These are phyloP conservation scores for Pleurotus salmoneostramineus DNA, from an alignment of 768 basidiomycete genomes.

Conservation along the genomic window DNA sequence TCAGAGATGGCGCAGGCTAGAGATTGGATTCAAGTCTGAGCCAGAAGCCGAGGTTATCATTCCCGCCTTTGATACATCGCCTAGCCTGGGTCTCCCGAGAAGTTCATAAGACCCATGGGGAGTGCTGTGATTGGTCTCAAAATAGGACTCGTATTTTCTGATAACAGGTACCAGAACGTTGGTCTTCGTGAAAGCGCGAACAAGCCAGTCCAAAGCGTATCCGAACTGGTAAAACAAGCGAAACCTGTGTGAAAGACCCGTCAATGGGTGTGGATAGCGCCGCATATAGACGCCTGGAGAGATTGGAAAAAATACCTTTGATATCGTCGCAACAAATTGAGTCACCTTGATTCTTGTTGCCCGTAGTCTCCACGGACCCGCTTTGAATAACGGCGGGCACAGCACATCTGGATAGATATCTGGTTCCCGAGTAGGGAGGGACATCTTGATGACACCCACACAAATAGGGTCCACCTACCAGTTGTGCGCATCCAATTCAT, in stretches of 20 bases:
- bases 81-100: neutral
- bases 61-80: neutral
- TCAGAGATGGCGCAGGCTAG: neutral
- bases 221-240: too few species aligned
- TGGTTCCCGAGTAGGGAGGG: too few species aligned
- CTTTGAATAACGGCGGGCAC: neutral
- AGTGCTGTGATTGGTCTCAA: neutral
- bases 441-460: neutral
- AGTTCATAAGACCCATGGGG: neutral
- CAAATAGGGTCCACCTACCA: neutral
- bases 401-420: neutral
- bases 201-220: neutral
- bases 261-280: too few species aligned
- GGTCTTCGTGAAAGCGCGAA: too few species aligned
- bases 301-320: too few species aligned
- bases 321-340: neutral
- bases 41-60: neutral
- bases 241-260: too few species aligned
- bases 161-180: neutral
- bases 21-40: neutral
- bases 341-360: neutral
- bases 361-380: neutral
- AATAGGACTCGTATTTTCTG: neutral
- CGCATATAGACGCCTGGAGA: too few species aligned
- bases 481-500: too few species aligned